These are phyloP conservation scores for Guadua angustifolia DNA, from an alignment of 176 grass and related monocot species.

Conservation along the genomic window DNA sequence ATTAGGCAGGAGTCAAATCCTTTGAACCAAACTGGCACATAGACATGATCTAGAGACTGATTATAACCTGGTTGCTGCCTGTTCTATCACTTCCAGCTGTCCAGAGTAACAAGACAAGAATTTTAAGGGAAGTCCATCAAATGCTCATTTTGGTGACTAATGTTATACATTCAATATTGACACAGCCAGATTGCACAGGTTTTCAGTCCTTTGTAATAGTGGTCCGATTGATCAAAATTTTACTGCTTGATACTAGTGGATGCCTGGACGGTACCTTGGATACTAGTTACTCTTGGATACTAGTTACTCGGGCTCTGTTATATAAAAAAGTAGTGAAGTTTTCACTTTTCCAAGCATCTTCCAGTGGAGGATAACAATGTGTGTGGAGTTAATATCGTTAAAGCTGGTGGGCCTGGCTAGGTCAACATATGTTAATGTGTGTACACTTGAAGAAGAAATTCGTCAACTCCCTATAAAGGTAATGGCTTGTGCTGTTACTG, in stretches of 20 bases:
- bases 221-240: too few relatives aligned
- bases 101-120: not conserved
- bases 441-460: conserved; percentile 3
- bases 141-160: not conserved
- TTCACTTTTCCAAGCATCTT: not conserved
- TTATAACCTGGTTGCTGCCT: too few relatives aligned
- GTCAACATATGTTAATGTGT: not conserved
- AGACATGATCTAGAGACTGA: too few relatives aligned
- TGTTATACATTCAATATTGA: not conserved
- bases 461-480: not conserved
- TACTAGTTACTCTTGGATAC: not conserved
- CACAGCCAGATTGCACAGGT: not conserved
- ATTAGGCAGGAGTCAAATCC: not conserved
- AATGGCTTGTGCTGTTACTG: not conserved
- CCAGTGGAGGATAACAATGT: not conserved
- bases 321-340: too few relatives aligned
- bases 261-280: not conserved
- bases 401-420: not conserved
- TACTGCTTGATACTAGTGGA: not conserved
- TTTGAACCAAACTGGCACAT: not conserved
- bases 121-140: not conserved
- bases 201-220: too few relatives aligned
- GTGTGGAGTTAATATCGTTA: not conserved
- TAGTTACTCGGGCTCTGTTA: not conserved
- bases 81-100: not conserved